phyloP scores from a whole-genome alignment of 148 eudicot species.

The Rhododendron molle region DNA sequence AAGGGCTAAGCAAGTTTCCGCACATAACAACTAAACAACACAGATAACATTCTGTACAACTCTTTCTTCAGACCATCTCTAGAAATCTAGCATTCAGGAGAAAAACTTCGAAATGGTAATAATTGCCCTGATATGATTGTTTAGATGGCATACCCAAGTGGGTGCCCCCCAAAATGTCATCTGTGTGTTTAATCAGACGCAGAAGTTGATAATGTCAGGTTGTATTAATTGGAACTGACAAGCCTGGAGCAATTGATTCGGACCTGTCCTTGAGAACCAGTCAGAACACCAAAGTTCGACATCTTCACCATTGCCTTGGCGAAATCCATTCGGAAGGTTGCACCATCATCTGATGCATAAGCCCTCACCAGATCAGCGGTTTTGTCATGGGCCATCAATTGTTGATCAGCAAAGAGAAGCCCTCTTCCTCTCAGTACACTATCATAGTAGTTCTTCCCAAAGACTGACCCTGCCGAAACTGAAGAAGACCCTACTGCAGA shows the following conservation, averaged over 20 bases:
- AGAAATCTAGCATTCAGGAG: neutral
- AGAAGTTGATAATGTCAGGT: neutral
- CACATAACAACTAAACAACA: neutral
- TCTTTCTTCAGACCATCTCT: neutral
- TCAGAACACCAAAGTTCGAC: conserved; percentile 23
- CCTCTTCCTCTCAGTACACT: conserved; percentile 41
- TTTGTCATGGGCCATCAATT: conserved; percentile 34
- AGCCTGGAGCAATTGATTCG: conserved; percentile 29
- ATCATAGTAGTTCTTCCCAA: conserved; percentile 34
- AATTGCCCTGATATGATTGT: neutral
- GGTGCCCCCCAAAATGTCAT: neutral
- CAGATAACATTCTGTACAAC: neutral
- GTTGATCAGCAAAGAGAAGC: conserved; percentile 41
- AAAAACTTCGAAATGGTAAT: neutral
- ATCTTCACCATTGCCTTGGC: conserved; percentile 39
- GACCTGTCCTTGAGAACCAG: conserved; percentile 32
- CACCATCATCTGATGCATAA: conserved; percentile 40
- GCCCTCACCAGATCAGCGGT: conserved; percentile 37
- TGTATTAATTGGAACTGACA: neutral
- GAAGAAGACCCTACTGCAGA: conserved; percentile 16
- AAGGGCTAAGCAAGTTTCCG: neutral
- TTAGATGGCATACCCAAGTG: neutral
- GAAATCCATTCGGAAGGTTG: conserved; percentile 33
- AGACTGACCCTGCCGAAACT: conserved; percentile 27
- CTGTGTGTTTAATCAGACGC: neutral